These are phyloP conservation scores for Arabidopsis lyrata DNA, from an alignment of 441 rosid genomes.

Conservation along the genomic window DNA sequence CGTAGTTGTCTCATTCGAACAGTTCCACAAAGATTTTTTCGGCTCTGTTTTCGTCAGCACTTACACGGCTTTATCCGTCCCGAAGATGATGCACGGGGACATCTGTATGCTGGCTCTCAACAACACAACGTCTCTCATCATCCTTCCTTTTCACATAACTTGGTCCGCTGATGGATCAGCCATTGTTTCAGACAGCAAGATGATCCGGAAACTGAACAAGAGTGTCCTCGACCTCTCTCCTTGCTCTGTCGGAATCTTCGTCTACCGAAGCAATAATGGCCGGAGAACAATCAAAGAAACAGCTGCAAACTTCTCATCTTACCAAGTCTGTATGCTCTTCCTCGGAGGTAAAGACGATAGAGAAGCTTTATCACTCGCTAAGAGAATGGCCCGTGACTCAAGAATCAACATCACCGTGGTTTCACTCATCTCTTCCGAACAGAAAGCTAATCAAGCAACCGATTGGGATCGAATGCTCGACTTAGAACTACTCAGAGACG, in stretches of 20 bases:
- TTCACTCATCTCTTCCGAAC: slow-evolving; percentile 19
- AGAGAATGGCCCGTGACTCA: slow-evolving; percentile 43
- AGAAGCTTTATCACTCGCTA: slow-evolving; percentile 44
- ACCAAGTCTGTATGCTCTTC: slow-evolving; percentile 39
- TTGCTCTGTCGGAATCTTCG: slow-evolving; percentile 56
- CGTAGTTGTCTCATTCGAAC: slow-evolving; percentile 44
- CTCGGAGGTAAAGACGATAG: slow-evolving; percentile 49
- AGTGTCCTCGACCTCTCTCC: slow-evolving; percentile 53
- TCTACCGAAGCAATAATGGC: slow-evolving; percentile 38
- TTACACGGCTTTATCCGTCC: slow-evolving; percentile 47
- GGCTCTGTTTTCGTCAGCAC: slow-evolving; percentile 38
- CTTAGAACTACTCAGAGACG: slow-evolving; percentile 39
- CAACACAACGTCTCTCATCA: slow-evolving; percentile 41
- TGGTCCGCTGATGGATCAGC: slow-evolving; percentile 50
- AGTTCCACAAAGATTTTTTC: slow-evolving; percentile 33
- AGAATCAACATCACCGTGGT: slow-evolving; percentile 33
- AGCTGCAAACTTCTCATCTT: slow-evolving; percentile 29
- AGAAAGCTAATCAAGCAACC: background rate
- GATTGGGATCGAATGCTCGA: slow-evolving; percentile 49
- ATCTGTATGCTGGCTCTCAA: slow-evolving; percentile 48
- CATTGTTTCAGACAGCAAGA: slow-evolving; percentile 40
- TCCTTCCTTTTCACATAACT: slow-evolving; percentile 51
- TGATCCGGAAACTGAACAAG: slow-evolving; percentile 43
- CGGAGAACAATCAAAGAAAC: slow-evolving; percentile 42
- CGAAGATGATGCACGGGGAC: slow-evolving; percentile 49